Percentiles rank a stretch among this genome's conserved stretches.
Evolutionary conservation across 2,329 filamentous ascomycete genomes (phyloP).

Genomic region (Botrytis sinoallii): DNA sequence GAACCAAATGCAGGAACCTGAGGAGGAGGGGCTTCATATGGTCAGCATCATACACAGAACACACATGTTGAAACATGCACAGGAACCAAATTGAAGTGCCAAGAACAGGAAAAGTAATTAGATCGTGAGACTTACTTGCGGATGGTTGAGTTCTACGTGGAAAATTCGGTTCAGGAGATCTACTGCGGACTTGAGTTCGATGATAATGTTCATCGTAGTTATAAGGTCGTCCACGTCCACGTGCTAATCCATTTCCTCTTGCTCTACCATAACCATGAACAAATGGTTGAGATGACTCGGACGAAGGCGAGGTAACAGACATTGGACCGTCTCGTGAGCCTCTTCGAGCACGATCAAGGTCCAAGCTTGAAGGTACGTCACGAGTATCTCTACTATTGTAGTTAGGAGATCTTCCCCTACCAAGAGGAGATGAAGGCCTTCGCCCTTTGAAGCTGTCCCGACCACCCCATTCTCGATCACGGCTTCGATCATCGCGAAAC

Average conservation of each 20-base stretch:
- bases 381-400: conserved; percentile 51
- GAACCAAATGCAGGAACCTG: conserved; percentile 55
- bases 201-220: conserved; percentile 56
- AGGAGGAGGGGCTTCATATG: conserved; percentile 44
- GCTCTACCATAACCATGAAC: conserved; percentile 50
- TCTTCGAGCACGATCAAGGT: conserved; percentile 64
- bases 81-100: neutral
- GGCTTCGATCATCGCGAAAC: conserved; percentile 20
- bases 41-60: neutral
- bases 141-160: conserved; percentile 43
- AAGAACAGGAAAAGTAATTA: neutral
- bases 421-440: conserved; percentile 60
- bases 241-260: conserved; percentile 45
- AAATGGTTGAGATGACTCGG: conserved; percentile 52
- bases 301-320: conserved; percentile 67
- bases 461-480: conserved; percentile 28
- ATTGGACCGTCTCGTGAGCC: conserved; percentile 71
- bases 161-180: conserved; percentile 35
- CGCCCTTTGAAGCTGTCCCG: conserved; percentile 49
- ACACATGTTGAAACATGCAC: neutral
- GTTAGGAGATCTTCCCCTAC: conserved; percentile 62
- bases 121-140: conserved; percentile 37
- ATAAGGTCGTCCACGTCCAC: conserved; percentile 48
- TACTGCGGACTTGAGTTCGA: conserved; percentile 32
- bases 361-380: conserved; percentile 59